Base-by-base conservation (phyloP, 176 grass and related monocot genomes). In the Hordeum marinum region DNA sequence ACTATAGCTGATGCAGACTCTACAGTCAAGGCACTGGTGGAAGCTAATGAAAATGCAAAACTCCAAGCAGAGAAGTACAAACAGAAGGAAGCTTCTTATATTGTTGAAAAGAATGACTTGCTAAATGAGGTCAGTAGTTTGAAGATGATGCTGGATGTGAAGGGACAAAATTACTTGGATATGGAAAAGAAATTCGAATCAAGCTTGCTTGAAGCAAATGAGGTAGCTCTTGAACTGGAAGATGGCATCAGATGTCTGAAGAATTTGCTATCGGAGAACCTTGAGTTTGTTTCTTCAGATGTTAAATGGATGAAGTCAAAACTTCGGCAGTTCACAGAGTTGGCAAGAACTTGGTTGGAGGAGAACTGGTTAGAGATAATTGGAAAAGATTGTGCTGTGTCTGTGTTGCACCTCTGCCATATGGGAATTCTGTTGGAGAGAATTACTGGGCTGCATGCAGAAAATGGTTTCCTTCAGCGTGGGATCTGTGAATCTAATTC, bases 341-440 rank as follows among this genome's bases (percentile, higher is more conserved):
- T 84, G 62, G 82, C 60, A 34, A 95, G 91, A 79, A 90, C 80
- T 35, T 95, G 84, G 87, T 88, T 98, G 73, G 93, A 92, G 73
- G 91, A 93, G 43, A 98, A 81, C 69, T 98, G 96, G 96, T 78
- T 87, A 76, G 96, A 94, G 74, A 98, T 98, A 42, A 95, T 98
- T 65, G 85, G 85, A 85, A 98, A 95, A 89, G 96, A 98, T 86
- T 98, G 93, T 92, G 85, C 93, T 72, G 63, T 98, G 82, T 98
- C 96, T 52, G 91, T 95, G 14, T 87, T 98, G 50, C 93, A 98
- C 72, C 86, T 98, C 36, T 98, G 96, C 72, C 93, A 98, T 72
- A 95, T 98, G 93, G 93, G 93, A 27, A 95, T 93, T 82, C 81
- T 98, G 71, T 78, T 94, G 50, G 93, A 95, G 68, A 94, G 93